Evolutionary conservation across 2,329 filamentous ascomycete species (phyloP), one percentile per base, ranked within the genome.

Genomic region (Sporothrix brasiliensis): DNA sequence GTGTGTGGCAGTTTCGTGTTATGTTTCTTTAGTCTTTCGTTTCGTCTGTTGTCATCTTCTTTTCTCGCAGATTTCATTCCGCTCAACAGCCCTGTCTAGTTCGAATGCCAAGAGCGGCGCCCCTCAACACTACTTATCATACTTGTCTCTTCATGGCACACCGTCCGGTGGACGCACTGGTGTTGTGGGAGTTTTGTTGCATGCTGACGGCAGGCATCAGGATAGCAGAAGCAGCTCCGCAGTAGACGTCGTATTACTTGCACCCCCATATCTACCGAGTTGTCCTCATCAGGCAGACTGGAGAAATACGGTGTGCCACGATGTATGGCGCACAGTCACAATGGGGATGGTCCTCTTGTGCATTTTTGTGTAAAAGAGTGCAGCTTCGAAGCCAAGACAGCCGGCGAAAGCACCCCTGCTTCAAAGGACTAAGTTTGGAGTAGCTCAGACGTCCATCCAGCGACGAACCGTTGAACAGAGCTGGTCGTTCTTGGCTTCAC

Each of bases 41-140:
- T 19, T 65, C 44, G 7, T 65, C 21, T 10, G 7, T 30, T 66
- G 9, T 66, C 2, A 30, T 30, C 3, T 5, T 1, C 2, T 30
- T 30, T 30, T 30, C 27, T 27, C 16, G 16, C 50, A 49, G 27
- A 49, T 49, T 53, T 67, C 52, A 27, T 52, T 58, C 52, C 67
- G 24, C 67, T 16, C 53, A 61, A 68, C 27, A 39, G 53, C 67
- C 65, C 30, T 67, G 65, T 67, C 65, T 44, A 60, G 54, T 44
- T 30, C 53, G 19, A n/a, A 39, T 73, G 54, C 65, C 65, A 56
- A 67, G 65, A 54, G n/a, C 49, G 34, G n/a, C 30, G 30, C 65
- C 49, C 49, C 65, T 14, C 24, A 34, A 14, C 24, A 1, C 34
- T 34, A 34, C 34, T 34, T 34, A 7, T 27, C 41, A 60, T 21